Base-by-base conservation (phyloP, 2,329 filamentous ascomycete genomes). In the Colletotrichum sidae region DNA sequence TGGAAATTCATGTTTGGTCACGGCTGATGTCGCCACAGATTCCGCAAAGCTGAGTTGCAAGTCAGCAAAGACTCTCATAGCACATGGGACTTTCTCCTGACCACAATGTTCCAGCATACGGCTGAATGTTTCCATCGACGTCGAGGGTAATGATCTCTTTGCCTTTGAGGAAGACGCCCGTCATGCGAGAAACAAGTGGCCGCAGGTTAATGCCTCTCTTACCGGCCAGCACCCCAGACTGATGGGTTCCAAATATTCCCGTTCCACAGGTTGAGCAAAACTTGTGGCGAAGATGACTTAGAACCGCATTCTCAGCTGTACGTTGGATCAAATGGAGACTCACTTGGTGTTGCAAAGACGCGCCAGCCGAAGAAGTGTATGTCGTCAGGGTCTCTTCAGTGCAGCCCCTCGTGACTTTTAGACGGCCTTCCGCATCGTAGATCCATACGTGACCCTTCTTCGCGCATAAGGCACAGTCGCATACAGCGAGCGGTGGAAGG, bases 381-480 rank as follows among this genome's bases (percentile, higher is more conserved):
- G 47, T 39, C 11, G 60, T 64, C 41, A 67, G 25, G 11, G 54
- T 46, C 0, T 54, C 60, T 61, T 37, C 1, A 13, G 55, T 10
- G 64, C 68, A 15, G 39, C 71, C 45, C 67, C 68, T 44, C 52
- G 65, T 54, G 57, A 53, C 7, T 62, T 50, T n/a, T 33, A 73
- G 57, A 2, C 42, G 50, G 12, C 49, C 54, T 4, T 53, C 60
- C 9, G 50, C 45, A 11, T 55, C 38, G 1, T 67, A 55, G 2
- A 72, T 42, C 73, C 74, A 76, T 3, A 74, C 64, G 39, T 73
- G 71, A 2, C 73, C 74, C 17, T 74, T 73, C 58, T 73, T 76
- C 1, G 8, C 15, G 47, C 74, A 76, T n/a, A 72, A 68, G 3
- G 52, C 64, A 55, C 74, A 76, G 25, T 61, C 41, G 56, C 74